A percentile compares a stretch with the other conserved stretches of the same genome.
Conservation (phyloP, 2,329 filamentous ascomycete species). For the Emergomyces pasteurianus region DNA sequence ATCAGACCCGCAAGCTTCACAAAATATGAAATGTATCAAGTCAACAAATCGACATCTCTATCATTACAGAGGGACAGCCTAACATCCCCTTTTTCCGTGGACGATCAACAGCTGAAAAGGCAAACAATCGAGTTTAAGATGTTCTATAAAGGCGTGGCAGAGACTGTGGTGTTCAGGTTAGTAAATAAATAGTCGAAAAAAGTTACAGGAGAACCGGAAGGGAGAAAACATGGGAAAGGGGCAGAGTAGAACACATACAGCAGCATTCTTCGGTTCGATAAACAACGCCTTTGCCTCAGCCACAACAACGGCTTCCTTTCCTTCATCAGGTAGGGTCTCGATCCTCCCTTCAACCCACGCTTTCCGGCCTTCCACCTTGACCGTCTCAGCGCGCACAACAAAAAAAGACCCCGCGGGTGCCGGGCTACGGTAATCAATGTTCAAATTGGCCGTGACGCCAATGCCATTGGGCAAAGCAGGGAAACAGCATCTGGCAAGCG, state of each 20-base stretch:
- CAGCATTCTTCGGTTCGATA: slow-evolving; percentile 53
- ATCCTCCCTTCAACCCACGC: slow-evolving; percentile 27
- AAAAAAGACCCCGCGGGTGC: slow-evolving; percentile 53
- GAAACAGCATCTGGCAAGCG: slow-evolving; percentile 50
- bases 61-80: background rate
- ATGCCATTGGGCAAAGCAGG: slow-evolving; percentile 36
- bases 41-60: background rate
- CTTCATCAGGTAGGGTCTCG: slow-evolving; percentile 45
- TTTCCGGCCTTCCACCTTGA: slow-evolving; percentile 29
- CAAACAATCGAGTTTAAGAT: slow-evolving; percentile 2
- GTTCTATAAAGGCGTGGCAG: slow-evolving; percentile 12
- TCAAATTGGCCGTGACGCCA: slow-evolving; percentile 46
- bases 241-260: slow-evolving; percentile 41
- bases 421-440: slow-evolving; percentile 52
- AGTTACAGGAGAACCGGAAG: background rate
- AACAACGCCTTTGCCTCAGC: slow-evolving; percentile 50
- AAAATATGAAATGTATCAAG: background rate
- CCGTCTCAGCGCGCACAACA: slow-evolving; percentile 33
- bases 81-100: background rate
- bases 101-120: background rate
- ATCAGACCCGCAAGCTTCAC: background rate
- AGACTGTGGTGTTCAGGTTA: background rate
- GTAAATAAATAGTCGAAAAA: background rate
- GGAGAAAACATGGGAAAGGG: background rate
- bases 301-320: slow-evolving; percentile 57